Conservation (phyloP, 306 rosid species). For the Boehmeria nivea region DNA sequence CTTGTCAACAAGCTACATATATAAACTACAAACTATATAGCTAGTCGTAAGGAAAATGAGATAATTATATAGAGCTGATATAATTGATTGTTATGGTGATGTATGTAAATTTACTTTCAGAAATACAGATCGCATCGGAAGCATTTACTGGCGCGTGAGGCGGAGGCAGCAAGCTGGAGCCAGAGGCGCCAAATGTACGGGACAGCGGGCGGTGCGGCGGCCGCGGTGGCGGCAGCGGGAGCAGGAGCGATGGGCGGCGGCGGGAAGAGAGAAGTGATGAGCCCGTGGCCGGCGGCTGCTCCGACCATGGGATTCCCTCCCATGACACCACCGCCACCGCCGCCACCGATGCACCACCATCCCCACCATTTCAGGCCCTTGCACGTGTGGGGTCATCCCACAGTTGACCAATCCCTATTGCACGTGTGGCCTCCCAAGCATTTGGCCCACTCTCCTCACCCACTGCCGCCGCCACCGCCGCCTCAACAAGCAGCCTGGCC, state of each 20-base stretch:
- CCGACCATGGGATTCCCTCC: constrained; percentile 74
- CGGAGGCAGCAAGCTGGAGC: constrained; percentile 88
- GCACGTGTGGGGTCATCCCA: constrained; percentile 97
- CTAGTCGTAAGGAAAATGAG: no score
- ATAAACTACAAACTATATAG: no score
- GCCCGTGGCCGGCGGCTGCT: constrained; percentile 53
- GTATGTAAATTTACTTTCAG: constrained; percentile 45
- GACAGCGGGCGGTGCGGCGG: background rate
- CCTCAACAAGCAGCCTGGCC: constrained; percentile 36
- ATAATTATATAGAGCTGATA: no score
- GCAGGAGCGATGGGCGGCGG: constrained; percentile 94
- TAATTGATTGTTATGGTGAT: no score
- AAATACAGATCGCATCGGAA: constrained; percentile 88
- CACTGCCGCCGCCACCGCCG: constrained; percentile 17
- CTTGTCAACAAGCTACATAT: no score
- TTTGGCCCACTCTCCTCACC: constrained; percentile 32
- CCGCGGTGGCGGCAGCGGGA: constrained; percentile 45
- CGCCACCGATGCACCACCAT: constrained; percentile 22
- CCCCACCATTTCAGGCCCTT: constrained; percentile 73
- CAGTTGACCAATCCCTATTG: constrained; percentile 53
- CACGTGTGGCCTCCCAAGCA: constrained; percentile 60
- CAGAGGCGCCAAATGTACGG: constrained; percentile 61
- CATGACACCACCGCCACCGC: constrained; percentile 21
- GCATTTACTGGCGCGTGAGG: constrained; percentile 89
- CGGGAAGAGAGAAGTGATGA: constrained; percentile 56